Evolutionary conservation across 345 rosid species (phyloP).

Genomic region (Rubroshorea leprosula): DNA sequence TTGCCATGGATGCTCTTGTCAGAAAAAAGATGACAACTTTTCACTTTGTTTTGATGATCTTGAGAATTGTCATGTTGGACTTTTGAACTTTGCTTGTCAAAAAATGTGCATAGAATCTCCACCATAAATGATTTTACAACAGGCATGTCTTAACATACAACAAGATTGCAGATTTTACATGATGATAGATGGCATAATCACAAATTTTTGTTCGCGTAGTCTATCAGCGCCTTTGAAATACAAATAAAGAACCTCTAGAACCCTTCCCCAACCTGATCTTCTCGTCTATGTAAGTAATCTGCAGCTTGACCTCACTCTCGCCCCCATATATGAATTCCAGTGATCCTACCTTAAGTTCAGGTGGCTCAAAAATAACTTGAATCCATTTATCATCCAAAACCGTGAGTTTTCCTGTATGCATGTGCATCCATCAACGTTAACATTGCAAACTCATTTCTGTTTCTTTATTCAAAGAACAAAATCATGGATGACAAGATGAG

Average conservation of each 20-base stretch:
- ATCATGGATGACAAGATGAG: background rate
- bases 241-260: conserved; percentile 78
- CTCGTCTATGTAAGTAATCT: conserved; percentile 76
- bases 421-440: background rate
- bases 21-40: too few species aligned
- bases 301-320: conserved; percentile 82
- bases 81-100: too few species aligned
- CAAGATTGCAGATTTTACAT: too few species aligned
- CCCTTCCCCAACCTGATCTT: conserved; percentile 80
- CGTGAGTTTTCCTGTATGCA: conserved; percentile 73
- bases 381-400: conserved; percentile 80
- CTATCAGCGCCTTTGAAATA: too few species aligned
- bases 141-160: too few species aligned
- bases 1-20: too few species aligned
- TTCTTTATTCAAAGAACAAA: too few species aligned
- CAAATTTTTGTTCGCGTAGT: background rate
- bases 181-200: too few species aligned
- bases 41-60: too few species aligned
- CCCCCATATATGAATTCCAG: conserved; percentile 67
- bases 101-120: too few species aligned
- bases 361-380: conserved; percentile 79
- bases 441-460: background rate
- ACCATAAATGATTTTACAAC: too few species aligned
- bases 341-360: conserved; percentile 66
- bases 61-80: too few species aligned